Base-by-base conservation (phyloP, 352 stramenopile genomes). In the Phytophthora podocarpi region DNA sequence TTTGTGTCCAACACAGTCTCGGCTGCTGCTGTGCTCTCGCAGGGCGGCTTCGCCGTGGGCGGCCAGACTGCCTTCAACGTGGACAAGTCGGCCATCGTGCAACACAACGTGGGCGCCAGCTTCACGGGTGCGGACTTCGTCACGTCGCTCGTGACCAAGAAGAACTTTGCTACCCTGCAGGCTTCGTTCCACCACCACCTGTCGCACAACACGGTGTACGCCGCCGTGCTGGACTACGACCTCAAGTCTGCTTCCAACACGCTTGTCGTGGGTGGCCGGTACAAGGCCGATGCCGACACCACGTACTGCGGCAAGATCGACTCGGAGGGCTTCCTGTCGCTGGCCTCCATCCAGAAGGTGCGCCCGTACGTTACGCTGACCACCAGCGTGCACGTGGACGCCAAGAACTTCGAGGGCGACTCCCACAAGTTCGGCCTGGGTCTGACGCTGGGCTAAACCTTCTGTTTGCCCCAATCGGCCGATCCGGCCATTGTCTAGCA, bases 371-470 rank as follows among this genome's bases (percentile, higher is more conserved):
- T 91, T 23, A 81, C 80, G 45, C 71, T 93, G 32, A 91, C 80
- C 47, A 89, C 80, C 50, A 90, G 80, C 60, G 82, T 88, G 58
- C 80, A 91, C 67, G 81, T 93, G 28, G 84, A 93, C 49, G 84
- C 80, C 73, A 93, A 91, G 82, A 89, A 93, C 77, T 91, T 93
- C 32, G 84, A 93, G 46, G 81, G 84, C 37, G 82, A 93, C 64
- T 77, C 84, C 41, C 84, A 93, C 82, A 93, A 93, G 82, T 93
- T 93, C 64, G 84, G 84, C 30, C 59, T 93, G 13, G 82, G 84
- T 37, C 66, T 93, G 59, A 91, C 82, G 20, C 76, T 93, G 31
- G 84, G 84, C 47, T 93, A 91, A 86, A 52, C 28, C 21, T 40
- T 56, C 35, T 35, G 27, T 48, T 61, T 58, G n/a, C 50, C 61